Conservation (phyloP, 495 filamentous ascomycete species). For the Pseudevernia furfuracea region DNA sequence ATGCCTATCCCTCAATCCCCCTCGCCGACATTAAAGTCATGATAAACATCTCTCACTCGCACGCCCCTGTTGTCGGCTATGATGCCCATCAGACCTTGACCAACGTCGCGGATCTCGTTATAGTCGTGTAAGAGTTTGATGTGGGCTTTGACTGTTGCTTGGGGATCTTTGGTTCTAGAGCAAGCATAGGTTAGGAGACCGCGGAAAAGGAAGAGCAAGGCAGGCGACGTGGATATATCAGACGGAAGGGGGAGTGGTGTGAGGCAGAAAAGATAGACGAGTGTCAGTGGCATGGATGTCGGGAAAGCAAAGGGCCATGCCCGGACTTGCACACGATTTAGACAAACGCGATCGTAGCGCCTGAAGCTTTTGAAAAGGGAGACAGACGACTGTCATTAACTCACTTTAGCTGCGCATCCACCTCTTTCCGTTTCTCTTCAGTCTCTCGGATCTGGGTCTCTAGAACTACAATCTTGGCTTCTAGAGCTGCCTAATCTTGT, state of each 20-base stretch:
- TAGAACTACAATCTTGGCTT: slow-evolving; percentile 33
- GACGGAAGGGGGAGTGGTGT: background rate
- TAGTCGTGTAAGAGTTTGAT: slow-evolving; percentile 64
- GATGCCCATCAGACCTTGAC: slow-evolving; percentile 62
- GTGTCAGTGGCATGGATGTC: background rate
- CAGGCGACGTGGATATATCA: background rate
- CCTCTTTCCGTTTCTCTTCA: slow-evolving; percentile 31
- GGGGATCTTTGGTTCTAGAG: slow-evolving; percentile 27
- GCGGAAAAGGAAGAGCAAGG: background rate
- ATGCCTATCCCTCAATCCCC: slow-evolving; percentile 31
- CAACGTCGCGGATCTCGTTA: slow-evolving; percentile 72
- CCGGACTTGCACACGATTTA: background rate
- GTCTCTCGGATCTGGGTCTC: slow-evolving; percentile 31
- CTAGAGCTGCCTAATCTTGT: slow-evolving; percentile 27
- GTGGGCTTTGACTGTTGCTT: slow-evolving; percentile 52
- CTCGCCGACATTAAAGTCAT: slow-evolving; percentile 44
- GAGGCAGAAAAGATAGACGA: background rate
- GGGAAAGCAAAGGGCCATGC: background rate
- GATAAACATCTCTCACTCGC: slow-evolving; percentile 53
- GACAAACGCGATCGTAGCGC: background rate
- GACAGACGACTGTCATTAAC: slow-evolving; percentile 9
- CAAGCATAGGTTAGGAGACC: slow-evolving; percentile 6
- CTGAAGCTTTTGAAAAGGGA: too few relatives aligned
- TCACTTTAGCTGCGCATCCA: slow-evolving; percentile 36
- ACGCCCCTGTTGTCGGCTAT: slow-evolving; percentile 65